These are phyloP conservation scores for Linnemannia zychae DNA, from an alignment of 192 early-diverging fungal genomes.

Conservation along the genomic window DNA sequence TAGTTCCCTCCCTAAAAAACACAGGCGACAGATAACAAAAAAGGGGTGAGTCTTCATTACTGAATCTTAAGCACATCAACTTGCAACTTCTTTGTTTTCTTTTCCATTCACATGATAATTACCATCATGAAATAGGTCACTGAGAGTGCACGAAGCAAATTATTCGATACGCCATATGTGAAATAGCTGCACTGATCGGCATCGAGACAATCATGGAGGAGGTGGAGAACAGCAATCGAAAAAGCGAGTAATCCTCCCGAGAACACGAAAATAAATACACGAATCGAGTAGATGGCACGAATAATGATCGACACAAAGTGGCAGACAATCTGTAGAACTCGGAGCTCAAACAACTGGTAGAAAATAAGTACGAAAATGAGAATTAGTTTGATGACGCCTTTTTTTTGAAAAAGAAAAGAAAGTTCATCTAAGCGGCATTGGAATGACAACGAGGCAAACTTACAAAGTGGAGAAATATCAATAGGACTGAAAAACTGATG, in stretches of 20 bases:
- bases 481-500: conserved; percentile 27
- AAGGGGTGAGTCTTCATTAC: no score
- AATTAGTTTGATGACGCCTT: no score
- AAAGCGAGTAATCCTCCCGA: neutral
- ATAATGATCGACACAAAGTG: conserved; percentile 15
- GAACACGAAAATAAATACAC: conserved; percentile 14
- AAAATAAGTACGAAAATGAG: neutral
- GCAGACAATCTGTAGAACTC: conserved; percentile 8
- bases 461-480: conserved; percentile 30
- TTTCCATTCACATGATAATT: neutral
- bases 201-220: neutral
- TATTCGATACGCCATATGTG: neutral
- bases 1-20: conserved; percentile 17
- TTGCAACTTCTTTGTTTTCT: no score
- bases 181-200: no score
- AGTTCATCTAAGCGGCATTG: no score
- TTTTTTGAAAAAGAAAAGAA: no score
- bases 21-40: neutral
- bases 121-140: conserved; percentile 19
- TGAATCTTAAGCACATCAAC: no score
- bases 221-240: neutral
- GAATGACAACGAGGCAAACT: neutral
- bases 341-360: conserved; percentile 11
- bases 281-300: neutral
- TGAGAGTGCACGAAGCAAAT: neutral